Conservation (phyloP, 2,329 filamentous ascomycete genomes). For the Elsinoe ampelina region DNA sequence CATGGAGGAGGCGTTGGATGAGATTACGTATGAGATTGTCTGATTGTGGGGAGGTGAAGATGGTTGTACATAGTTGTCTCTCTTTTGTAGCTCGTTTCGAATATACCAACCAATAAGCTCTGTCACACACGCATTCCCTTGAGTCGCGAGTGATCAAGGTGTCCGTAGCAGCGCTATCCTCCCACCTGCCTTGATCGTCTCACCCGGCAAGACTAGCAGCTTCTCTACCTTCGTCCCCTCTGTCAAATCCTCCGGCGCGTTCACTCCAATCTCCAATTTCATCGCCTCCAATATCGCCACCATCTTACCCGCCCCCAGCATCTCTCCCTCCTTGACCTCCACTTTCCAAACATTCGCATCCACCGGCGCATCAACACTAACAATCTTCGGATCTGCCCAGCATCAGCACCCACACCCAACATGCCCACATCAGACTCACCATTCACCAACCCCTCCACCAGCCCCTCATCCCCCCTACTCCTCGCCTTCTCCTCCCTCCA, state of each 20-base stretch:
- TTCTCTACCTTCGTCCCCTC: constrained; percentile 30
- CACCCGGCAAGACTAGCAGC: constrained; percentile 34
- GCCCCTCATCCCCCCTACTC: constrained; percentile 38
- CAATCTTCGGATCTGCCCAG: constrained; percentile 27
- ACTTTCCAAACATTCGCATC: constrained; percentile 41
- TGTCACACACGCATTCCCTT: neutral
- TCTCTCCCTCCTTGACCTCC: constrained; percentile 30
- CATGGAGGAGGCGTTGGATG: constrained; percentile 10
- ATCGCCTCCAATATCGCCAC: constrained; percentile 38
- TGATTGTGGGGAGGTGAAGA: neutral
- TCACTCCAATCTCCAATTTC: constrained; percentile 40
- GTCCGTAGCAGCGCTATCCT: constrained; percentile 24
- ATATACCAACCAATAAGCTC: neutral
- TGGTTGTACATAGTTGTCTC: neutral
- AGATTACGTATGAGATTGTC: constrained; percentile 5
- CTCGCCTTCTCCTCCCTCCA: constrained; percentile 37
- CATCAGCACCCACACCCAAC: no score
- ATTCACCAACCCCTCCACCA: constrained; percentile 41
- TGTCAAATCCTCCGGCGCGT: constrained; percentile 27
- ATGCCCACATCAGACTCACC: no score
- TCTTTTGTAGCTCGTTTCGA: neutral
- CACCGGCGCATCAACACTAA: constrained; percentile 33
- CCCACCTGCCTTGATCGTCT: constrained; percentile 31
- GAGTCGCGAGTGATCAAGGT: neutral
- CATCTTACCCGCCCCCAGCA: constrained; percentile 26